Evolutionary conservation across 208 protist species (phyloP), one percentile per base, ranked within the genome.

Genomic region (Naegleria gruberi): DNA sequence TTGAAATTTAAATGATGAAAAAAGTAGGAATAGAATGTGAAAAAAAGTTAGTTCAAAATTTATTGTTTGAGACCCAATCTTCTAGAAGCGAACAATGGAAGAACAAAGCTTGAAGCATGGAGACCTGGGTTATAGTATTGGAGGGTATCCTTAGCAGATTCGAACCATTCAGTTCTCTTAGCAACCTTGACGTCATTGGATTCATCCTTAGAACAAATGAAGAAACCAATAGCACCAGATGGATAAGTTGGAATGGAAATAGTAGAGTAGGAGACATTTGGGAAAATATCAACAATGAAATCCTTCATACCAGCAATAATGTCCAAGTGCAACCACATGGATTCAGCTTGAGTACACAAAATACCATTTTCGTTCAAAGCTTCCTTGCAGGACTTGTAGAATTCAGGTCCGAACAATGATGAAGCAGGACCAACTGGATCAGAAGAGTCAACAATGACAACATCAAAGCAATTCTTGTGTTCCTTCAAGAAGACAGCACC

Each of bases 391-490:
- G 93, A 93, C 84, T 97, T 95, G 91, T 96, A 97, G 92, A 96
- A 97, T 82, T 96, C 95, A 85, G 95, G 94, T 51, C 77, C 73
- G 73, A 92, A 92, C 7, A 93, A 82, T 12, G 91, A 82, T 77
- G 51, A 30, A n/a, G 90, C 91, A 42, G 91, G 96, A 6, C 97
- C 97, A n/a, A 94, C 95, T 44, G 96, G 97, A 90, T 98, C 97
- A 23, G 97, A 98, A 0, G 95, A 97, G 94, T 98, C 97, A 85
- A 98, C 96, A 92, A 98, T 98, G 89, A 98, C 94, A n/a, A 98
- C 94, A 91, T 98, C 97, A 91, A 97, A 98, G 23, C 34, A 37
- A 40, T 34, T 82, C 17, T 87, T 90, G 91, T 93, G 93, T 86
- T 97, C 95, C 85, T 93, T 89, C 23, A 98, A 95, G 87, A 96